These are phyloP conservation scores for Castanea sativa DNA, from an alignment of 306 rosid species.

Conservation along the genomic window DNA sequence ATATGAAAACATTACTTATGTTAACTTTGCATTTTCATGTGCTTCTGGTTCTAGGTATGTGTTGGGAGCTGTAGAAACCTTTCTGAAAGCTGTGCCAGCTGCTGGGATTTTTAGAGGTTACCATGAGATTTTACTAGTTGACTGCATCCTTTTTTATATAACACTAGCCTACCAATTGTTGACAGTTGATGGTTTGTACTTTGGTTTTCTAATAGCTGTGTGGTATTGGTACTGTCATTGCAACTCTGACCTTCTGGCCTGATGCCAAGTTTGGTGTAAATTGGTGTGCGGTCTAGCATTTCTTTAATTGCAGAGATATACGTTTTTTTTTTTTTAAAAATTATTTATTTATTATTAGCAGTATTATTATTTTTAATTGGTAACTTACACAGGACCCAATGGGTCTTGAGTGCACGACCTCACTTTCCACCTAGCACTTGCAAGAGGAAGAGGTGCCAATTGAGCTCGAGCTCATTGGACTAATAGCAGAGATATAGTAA, in stretches of 20 bases:
- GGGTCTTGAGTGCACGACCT: too few species aligned
- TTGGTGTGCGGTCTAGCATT: not conserved
- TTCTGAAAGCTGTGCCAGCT: constrained; percentile 88
- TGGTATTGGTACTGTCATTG: not conserved
- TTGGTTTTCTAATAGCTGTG: not conserved
- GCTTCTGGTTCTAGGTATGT: constrained; percentile 72
- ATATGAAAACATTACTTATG: constrained; percentile 7
- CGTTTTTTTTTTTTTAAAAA: too few species aligned
- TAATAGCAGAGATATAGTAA: not conserved
- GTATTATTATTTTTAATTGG: too few species aligned
- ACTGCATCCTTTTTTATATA: not conserved
- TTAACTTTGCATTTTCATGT: constrained; percentile 27
- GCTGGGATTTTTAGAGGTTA: constrained; percentile 97
- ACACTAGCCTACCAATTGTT: not conserved
- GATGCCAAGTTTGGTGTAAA: not conserved
- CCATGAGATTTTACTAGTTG: not conserved
- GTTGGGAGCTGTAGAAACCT: constrained; percentile 99
- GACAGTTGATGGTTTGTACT: not conserved
- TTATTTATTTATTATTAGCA: too few species aligned
- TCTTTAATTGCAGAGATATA: not conserved
- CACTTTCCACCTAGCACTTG: too few species aligned
- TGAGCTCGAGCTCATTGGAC: too few species aligned
- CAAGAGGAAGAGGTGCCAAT: too few species aligned
- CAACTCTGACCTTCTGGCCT: not conserved
- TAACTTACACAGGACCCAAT: too few species aligned